Evolutionary conservation across 2,329 filamentous ascomycete genomes (phyloP).

Genomic region (Immersiporthe knoxdaviesiana): DNA sequence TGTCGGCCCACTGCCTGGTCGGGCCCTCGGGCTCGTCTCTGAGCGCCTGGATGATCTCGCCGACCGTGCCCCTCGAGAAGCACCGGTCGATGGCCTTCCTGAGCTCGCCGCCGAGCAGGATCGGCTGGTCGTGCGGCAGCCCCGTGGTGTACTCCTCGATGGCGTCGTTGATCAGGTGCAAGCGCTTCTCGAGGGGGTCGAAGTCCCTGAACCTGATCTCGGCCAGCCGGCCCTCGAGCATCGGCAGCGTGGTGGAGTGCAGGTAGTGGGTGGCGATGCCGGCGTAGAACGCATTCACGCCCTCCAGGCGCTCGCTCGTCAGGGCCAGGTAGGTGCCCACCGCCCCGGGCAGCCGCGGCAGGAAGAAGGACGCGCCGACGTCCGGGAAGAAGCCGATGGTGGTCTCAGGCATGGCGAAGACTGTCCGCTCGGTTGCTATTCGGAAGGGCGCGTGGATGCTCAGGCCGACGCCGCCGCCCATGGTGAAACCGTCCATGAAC

Average conservation of each 20-base stretch:
- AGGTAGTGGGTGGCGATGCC: slow-evolving; percentile 96
- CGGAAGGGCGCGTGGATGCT: slow-evolving; percentile 94
- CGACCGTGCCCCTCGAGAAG: slow-evolving; percentile 69
- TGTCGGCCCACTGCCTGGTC: slow-evolving; percentile 74
- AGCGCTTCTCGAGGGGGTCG: slow-evolving; percentile 63
- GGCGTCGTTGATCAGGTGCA: slow-evolving; percentile 78
- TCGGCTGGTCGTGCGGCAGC: slow-evolving; percentile 74
- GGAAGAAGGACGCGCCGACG: slow-evolving; percentile 94
- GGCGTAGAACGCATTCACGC: slow-evolving; percentile 85
- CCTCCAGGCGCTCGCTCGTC: slow-evolving; percentile 81
- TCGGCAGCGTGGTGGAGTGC: slow-evolving; percentile 82
- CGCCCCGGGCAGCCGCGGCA: slow-evolving; percentile 84
- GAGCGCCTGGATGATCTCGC: slow-evolving; percentile 72
- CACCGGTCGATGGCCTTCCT: slow-evolving; percentile 84
- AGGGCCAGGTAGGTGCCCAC: slow-evolving; percentile 91
- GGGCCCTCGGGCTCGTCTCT: slow-evolving; percentile 53
- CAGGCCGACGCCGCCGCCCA: slow-evolving; percentile 95
- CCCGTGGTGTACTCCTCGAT: slow-evolving; percentile 92
- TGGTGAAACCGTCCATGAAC: slow-evolving; percentile 97
- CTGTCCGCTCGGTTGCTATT: slow-evolving; percentile 91
- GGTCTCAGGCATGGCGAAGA: slow-evolving; percentile 98
- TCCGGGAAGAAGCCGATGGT: slow-evolving; percentile 99
- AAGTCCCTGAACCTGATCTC: slow-evolving; percentile 89
- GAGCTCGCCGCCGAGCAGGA: slow-evolving; percentile 68
- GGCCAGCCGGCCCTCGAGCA: slow-evolving; percentile 80